Percentiles rank a stretch among this genome's conserved stretches.
Evolutionary conservation across 345 rosid species (phyloP).

Genomic region (Lumnitzera racemosa): DNA sequence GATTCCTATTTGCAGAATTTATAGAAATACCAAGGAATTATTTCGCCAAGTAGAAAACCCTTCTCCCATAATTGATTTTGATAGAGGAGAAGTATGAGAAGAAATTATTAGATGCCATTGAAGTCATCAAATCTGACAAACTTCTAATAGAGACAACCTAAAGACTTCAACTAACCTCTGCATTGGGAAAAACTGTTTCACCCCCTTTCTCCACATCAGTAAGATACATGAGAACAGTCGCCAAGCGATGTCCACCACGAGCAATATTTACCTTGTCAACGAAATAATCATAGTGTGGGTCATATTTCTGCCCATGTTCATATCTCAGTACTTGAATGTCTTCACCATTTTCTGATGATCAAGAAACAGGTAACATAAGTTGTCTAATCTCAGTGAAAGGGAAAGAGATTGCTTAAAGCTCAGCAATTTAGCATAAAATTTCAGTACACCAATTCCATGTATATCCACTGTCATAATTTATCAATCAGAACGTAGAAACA

Average conservation of each 20-base stretch:
- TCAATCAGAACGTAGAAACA: no score
- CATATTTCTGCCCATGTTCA: slow-evolving; percentile 88
- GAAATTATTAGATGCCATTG: neutral
- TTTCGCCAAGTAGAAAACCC: neutral
- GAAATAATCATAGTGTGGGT: slow-evolving; percentile 85
- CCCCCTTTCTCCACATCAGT: slow-evolving; percentile 85
- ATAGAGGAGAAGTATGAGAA: neutral
- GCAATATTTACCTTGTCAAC: slow-evolving; percentile 82
- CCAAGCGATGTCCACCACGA: slow-evolving; percentile 89
- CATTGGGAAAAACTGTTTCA: slow-evolving; percentile 86
- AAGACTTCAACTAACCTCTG: slow-evolving; percentile 50
- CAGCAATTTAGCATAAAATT: no score
- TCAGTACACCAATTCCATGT: no score
- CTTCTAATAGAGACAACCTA: neutral
- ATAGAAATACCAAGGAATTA: neutral
- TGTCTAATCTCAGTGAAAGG: neutral
- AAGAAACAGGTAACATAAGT: slow-evolving; percentile 5
- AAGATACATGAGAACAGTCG: slow-evolving; percentile 90
- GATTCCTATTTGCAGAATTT: slow-evolving; percentile 37
- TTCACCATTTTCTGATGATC: slow-evolving; percentile 74
- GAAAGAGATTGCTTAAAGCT: neutral
- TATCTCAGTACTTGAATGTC: slow-evolving; percentile 87
- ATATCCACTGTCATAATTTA: no score
- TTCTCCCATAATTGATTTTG: neutral
- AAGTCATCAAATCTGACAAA: neutral